These are phyloP conservation scores for Exobasidium cylindrosporum DNA, from an alignment of 1,284 basidiomycete species.

Conservation along the genomic window DNA sequence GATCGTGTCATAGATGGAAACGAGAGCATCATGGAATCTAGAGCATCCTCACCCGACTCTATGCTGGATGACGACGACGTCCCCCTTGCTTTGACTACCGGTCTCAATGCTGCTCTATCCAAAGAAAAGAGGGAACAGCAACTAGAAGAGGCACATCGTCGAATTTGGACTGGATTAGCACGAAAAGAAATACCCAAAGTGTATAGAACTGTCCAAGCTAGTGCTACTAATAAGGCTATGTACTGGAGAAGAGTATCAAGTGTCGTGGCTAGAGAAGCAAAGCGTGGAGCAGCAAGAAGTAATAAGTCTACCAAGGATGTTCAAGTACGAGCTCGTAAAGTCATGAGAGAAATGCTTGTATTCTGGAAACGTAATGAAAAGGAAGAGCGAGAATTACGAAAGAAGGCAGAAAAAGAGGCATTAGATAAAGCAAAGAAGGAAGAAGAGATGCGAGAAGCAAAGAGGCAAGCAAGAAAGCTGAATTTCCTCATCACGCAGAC, in stretches of 20 bases:
- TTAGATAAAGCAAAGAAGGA: constrained; percentile 69
- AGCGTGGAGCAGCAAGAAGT: constrained; percentile 73
- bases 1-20: neutral
- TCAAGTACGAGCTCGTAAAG: constrained; percentile 78
- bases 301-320: constrained; percentile 82
- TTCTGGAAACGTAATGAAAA: constrained; percentile 99
- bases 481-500: constrained; percentile 99
- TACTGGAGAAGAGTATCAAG: constrained; percentile 76
- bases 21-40: constrained; percentile 6
- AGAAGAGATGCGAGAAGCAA: constrained; percentile 93
- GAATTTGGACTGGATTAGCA: constrained; percentile 54
- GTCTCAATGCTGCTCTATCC: constrained; percentile 15
- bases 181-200: constrained; percentile 53
- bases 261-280: constrained; percentile 74
- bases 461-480: constrained; percentile 90
- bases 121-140: constrained; percentile 23
- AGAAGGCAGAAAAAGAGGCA: constrained; percentile 77
- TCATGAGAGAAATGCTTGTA: constrained; percentile 81
- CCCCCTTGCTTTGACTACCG: constrained; percentile 13
- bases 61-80: neutral
- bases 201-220: constrained; percentile 48
- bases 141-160: constrained; percentile 50
- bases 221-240: constrained; percentile 55
- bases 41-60: neutral
- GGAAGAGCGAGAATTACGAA: constrained; percentile 80